phyloP scores from a whole-genome alignment of 2,329 filamentous ascomycete species.

The Fusarium sp. region DNA sequence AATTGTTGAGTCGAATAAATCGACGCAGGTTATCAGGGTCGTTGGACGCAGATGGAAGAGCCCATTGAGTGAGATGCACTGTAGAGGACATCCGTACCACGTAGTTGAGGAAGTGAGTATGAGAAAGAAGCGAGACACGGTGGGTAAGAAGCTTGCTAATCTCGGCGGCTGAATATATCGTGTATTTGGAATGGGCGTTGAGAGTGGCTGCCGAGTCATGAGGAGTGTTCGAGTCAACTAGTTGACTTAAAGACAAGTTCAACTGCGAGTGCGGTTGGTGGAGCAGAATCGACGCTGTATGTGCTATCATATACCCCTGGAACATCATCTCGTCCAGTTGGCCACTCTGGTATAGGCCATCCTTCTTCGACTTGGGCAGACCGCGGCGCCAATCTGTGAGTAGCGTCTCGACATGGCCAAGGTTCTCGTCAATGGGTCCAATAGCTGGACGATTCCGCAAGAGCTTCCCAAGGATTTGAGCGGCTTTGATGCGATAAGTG shows the following conservation, averaged over 20 bases:
- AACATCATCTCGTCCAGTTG: conserved; percentile 91
- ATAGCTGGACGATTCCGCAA: conserved; percentile 68
- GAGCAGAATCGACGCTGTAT: conserved; percentile 76
- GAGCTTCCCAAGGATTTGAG: conserved; percentile 81
- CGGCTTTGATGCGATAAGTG: conserved; percentile 84
- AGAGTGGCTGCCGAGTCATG: conserved; percentile 64
- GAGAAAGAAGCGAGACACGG: conserved; percentile 75
- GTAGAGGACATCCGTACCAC: conserved; percentile 82
- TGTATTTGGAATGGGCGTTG: conserved; percentile 81
- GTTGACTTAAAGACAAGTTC: conserved; percentile 68
- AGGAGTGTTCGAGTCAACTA: conserved; percentile 74
- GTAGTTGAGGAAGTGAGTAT: conserved; percentile 88
- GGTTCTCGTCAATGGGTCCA: conserved; percentile 65
- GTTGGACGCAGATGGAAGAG: conserved; percentile 67
- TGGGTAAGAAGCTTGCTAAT: conserved; percentile 81
- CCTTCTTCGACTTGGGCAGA: conserved; percentile 76
- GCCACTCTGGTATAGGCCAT: conserved; percentile 75
- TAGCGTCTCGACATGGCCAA: conserved; percentile 63
- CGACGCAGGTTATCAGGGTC: conserved; percentile 77
- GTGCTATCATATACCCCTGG: conserved; percentile 84
- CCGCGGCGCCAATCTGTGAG: conserved; percentile 83
- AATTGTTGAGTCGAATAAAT: conserved; percentile 82
- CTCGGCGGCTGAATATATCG: conserved; percentile 80
- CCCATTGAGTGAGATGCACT: conserved; percentile 85
- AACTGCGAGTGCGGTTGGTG: conserved; percentile 84